These are phyloP conservation scores for Nannochloropsis salina DNA, from an alignment of 108 stramenopile genomes.

Conservation along the genomic window DNA sequence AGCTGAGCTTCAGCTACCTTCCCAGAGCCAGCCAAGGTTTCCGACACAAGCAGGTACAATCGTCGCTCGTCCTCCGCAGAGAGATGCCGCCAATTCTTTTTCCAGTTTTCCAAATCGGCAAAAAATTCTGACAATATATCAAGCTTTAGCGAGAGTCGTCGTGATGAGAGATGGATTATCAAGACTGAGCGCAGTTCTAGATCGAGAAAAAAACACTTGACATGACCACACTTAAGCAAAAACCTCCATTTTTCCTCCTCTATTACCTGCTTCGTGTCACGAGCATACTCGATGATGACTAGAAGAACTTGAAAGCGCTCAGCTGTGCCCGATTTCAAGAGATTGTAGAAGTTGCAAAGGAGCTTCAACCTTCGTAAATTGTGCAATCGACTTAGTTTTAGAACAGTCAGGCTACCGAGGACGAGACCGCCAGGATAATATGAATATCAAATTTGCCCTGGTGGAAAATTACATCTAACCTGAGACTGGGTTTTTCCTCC, in stretches of 20 bases:
- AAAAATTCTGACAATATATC: background rate
- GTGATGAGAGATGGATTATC: background rate
- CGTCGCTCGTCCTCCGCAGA: background rate
- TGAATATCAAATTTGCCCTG: background rate
- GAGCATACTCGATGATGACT: conserved; percentile 14
- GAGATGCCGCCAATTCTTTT: background rate
- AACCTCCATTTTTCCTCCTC: background rate
- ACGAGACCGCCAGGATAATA: too few relatives aligned
- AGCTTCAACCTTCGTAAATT: background rate
- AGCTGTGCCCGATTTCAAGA: background rate
- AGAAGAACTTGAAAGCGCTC: conserved; percentile 13
- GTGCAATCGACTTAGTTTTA: too few relatives aligned
- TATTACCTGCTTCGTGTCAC: conserved; percentile 3
- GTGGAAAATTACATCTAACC: background rate
- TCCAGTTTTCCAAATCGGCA: background rate
- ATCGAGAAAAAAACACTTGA: background rate
- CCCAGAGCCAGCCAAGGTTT: background rate
- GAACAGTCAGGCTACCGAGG: too few relatives aligned
- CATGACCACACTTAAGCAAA: background rate
- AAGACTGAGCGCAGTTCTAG: too few relatives aligned
- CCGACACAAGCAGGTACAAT: conserved; percentile 17
- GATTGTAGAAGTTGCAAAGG: background rate
- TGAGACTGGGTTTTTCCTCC: background rate
- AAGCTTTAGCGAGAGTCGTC: background rate
- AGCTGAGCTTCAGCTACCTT: background rate